Conservation (phyloP, 371 early-diverging fungal species). For the Mortierella sp. region DNA sequence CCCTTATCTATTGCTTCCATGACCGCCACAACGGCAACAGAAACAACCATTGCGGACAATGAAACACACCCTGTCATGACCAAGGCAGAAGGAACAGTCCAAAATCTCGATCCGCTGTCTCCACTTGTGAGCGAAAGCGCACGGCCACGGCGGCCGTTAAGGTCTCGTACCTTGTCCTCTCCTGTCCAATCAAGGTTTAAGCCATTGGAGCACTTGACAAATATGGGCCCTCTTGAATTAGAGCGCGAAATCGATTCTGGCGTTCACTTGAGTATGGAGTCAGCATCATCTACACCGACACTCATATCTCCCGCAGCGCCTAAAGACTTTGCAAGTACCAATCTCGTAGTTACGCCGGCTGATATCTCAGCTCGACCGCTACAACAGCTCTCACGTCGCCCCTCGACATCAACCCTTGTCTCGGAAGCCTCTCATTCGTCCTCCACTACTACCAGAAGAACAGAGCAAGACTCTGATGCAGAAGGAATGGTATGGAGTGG, state of each 20-base stretch:
- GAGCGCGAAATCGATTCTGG: conserved; percentile 25
- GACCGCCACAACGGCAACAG: neutral
- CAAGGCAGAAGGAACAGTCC: conserved; percentile 1
- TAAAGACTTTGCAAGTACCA: neutral
- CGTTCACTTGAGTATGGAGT: neutral
- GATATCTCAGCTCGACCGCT: neutral
- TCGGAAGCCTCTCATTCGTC: conserved; percentile 24
- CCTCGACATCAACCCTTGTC: conserved; percentile 29
- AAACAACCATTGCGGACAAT: neutral
- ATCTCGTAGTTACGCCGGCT: neutral
- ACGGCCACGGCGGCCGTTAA: neutral
- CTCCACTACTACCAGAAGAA: neutral
- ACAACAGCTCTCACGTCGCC: conserved; percentile 10
- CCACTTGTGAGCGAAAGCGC: neutral
- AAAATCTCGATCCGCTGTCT: conserved; percentile 1
- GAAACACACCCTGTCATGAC: neutral
- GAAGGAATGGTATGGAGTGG: conserved; percentile 37
- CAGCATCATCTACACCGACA: neutral
- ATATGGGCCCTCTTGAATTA: conserved; percentile 40
- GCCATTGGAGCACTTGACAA: conserved; percentile 32
- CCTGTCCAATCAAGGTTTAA: conserved; percentile 9
- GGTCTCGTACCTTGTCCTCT: conserved; percentile 9
- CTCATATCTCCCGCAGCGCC: neutral
- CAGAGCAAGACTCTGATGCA: conserved; percentile 7
- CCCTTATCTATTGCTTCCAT: neutral